Evolutionary conservation across 2,329 filamentous ascomycete genomes (phyloP), one percentile per base, ranked within the genome.

Genomic region (Nothophoma quercina): DNA sequence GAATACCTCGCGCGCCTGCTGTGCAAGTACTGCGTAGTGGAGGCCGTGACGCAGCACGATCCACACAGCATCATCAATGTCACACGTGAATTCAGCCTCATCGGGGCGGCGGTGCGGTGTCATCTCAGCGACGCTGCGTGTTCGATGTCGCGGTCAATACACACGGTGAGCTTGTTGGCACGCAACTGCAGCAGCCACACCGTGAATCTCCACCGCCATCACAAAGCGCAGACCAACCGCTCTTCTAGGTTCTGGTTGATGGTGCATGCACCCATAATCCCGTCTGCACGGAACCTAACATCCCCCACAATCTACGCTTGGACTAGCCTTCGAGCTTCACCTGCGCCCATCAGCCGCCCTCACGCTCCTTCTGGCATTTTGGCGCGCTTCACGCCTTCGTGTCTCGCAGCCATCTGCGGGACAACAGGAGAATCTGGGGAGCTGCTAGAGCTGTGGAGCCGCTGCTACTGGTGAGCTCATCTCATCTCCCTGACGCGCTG

Each of bases 241-340:
- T 5, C 26, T 29, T n/a, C 15, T 9, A 7, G 10, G 23, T 13
- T 13, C 18, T 30, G 16, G 28, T 33, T n/a, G 26, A 5, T 33
- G 43, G 44, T 21, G 12, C 26, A 23, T 33, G 44, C 35, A 25
- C 21, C 23, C 18, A n/a, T n/a, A n/a, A n/a, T 46, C 26, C 40
- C 34, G 40, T 25, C 40, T 39, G 32, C 34, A 45, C 45, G 46
- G 41, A 26, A 28, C 50, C 43, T 30, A 35, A 19, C 34, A 26
- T 63, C 54, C 58, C 58, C 60, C 60, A 58, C 59, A 62, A 49
- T 39, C 48, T 44, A 30, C 32, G 40, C 30, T 32, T 35, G 40
- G 30, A 23, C 40, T 43, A 45, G 41, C 29, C 21, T n/a, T 40
- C 21, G 47, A 51, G 59, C 59, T 61, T 41, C 44, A 41, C 29